A percentile compares a stretch with the other conserved stretches of the same genome.
phyloP scores from a whole-genome alignment of 23 red algal species.

The Agarophyton chilense region DNA sequence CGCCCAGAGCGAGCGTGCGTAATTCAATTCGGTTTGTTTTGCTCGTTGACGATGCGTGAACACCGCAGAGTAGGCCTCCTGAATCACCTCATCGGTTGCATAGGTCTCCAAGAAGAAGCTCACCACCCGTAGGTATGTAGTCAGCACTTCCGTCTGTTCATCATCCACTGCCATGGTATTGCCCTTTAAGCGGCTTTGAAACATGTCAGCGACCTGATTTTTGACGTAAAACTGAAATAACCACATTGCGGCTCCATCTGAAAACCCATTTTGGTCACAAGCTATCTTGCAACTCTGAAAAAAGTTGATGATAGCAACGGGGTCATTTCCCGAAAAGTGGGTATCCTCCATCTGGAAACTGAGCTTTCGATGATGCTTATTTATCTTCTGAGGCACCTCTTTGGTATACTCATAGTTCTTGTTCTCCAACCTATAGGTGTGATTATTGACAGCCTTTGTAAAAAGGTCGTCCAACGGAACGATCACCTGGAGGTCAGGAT shows the following conservation, averaged over 20 bases:
- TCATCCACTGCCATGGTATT: not conserved
- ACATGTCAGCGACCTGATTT: not conserved
- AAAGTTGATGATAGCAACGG: not conserved
- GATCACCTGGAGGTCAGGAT: too few species aligned
- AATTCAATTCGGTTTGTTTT: conserved; percentile 14
- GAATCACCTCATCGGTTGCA: conserved; percentile 32
- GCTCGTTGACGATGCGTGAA: not conserved
- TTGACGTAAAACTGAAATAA: conserved; percentile 4
- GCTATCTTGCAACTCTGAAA: too few species aligned
- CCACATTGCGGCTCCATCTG: too few species aligned
- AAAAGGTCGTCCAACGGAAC: too few species aligned
- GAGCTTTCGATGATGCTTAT: not conserved
- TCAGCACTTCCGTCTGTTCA: not conserved
- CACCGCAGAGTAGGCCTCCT: not conserved
- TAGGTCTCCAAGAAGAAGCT: conserved; percentile 14
- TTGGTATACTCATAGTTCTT: too few species aligned
- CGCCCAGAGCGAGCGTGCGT: too few species aligned
- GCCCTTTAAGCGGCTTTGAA: not conserved
- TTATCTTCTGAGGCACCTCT: too few species aligned
- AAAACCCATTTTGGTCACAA: too few species aligned
- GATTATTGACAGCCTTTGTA: too few species aligned
- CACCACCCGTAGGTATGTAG: not conserved
- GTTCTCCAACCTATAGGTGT: too few species aligned
- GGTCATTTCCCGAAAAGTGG: conserved; percentile 14
- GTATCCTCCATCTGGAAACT: not conserved